A percentile compares a stretch with the other conserved stretches of the same genome.
Evolutionary conservation across 257 asterid species (phyloP).

Genomic region (Nicotiana paniculata): DNA sequence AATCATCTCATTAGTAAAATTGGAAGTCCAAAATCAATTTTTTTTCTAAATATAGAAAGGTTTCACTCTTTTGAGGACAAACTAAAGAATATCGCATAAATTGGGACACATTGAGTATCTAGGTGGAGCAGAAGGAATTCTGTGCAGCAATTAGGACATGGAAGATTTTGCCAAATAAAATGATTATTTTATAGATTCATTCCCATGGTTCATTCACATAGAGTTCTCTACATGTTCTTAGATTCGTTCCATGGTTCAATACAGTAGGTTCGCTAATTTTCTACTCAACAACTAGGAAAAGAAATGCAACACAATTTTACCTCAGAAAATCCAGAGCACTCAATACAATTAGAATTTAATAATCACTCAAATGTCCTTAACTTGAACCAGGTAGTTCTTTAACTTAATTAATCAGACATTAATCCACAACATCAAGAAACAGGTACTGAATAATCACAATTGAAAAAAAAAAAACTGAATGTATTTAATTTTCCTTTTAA

Average conservation of each 20-base stretch:
- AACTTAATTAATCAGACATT: background rate
- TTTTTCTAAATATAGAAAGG: too few species aligned
- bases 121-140: background rate
- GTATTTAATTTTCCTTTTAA: background rate
- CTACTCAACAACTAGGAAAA: background rate
- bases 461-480: background rate
- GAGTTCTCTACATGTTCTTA: background rate
- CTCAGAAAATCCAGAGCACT: background rate
- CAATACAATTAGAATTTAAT: background rate
- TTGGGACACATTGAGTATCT: background rate
- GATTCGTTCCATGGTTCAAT: background rate
- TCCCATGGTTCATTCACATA: background rate
- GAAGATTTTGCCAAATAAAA: background rate
- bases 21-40: too few species aligned
- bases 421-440: background rate
- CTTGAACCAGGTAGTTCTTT: background rate
- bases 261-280: background rate
- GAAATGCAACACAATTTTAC: background rate
- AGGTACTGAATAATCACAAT: background rate
- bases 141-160: background rate
- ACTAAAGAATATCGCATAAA: too few species aligned
- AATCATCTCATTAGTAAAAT: too few species aligned
- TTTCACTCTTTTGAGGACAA: too few species aligned
- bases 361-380: background rate
- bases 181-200: background rate